phyloP scores from a whole-genome alignment of 345 rosid species.

The Eutrema japonicum region DNA sequence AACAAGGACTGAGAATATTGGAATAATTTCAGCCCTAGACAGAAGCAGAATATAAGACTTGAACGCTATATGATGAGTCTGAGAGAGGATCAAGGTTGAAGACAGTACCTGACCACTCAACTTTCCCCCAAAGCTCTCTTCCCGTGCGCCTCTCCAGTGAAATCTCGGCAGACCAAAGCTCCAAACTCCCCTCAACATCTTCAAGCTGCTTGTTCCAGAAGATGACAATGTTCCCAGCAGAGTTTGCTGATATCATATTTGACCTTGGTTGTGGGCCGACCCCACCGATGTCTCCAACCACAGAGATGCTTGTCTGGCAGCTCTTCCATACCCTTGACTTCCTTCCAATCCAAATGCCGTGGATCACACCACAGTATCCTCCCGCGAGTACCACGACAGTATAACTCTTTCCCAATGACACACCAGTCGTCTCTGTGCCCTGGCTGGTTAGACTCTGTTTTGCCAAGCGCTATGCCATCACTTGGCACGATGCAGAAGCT shows the following conservation, averaged over 20 bases:
- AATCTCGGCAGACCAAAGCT: not conserved
- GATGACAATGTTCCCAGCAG: not conserved
- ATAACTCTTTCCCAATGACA: not conserved
- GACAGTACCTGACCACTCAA: not conserved
- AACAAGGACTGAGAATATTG: too few relatives aligned
- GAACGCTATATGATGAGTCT: not conserved
- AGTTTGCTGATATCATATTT: not conserved
- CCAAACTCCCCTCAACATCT: not conserved
- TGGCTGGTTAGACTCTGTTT: not conserved
- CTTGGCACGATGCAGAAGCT: not conserved
- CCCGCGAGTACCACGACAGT: not conserved
- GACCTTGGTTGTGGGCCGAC: not conserved
- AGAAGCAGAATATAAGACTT: not conserved
- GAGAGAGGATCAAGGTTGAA: not conserved
- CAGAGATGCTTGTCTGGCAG: not conserved
- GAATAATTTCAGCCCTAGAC: slow-evolving; percentile 39
- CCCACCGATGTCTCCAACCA: not conserved
- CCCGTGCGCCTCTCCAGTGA: not conserved
- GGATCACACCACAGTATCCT: not conserved
- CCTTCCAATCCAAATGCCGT: not conserved
- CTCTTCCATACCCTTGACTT: not conserved
- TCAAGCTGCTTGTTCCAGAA: not conserved
- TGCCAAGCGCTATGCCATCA: too few relatives aligned
- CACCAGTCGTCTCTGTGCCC: not conserved
- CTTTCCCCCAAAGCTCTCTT: not conserved